Evolutionary conservation across 2,329 filamentous ascomycete genomes (phyloP), one percentile per base, ranked within the genome.

Genomic region (Falciphora oryzae): DNA sequence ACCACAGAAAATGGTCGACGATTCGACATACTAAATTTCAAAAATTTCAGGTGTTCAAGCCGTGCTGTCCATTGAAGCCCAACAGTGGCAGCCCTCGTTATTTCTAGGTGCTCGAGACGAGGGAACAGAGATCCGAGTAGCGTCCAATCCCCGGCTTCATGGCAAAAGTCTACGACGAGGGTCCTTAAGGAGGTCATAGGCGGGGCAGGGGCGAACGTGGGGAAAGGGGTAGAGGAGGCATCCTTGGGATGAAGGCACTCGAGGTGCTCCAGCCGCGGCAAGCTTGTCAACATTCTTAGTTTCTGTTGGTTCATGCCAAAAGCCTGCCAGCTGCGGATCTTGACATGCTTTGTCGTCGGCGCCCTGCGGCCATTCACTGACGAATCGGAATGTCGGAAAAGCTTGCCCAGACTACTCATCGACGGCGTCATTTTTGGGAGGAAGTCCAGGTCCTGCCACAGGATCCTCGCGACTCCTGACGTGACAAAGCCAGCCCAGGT

Each of bases 381-480:
- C 22, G 38, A 27, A 27, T 57, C 31, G 14, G 61, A 63, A 22
- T 57, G 50, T 27, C 53, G 61, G 29, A 63, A 38, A 28, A 63
- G 18, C 18, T 31, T 63, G 61, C 28, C 61, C 53, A 63, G 32
- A 22, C 8, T n/a, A n/a, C 29, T n/a, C 44, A 57, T 25, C 4
- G 61, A 57, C 6, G 61, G 61, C 61, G 28, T 38, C 28, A 27
- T 29, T 16, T 57, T 28, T n/a, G 18, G 29, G 18, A 28, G 22
- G 53, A 63, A 63, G 8, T 63, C 61, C 4, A 63, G 61, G 29
- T 63, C 38, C 25, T 63, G 61, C 61, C 61, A 63, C 25, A 63
- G 31, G 13, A 22, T 35, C 1, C 38, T 32, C 14, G 61, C 61
- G 11, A 29, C 50, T 13, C 22, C 16, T 13, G 61, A 63, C 5